Evolutionary conservation across 1,139 yeast species (phyloP), one percentile per base, ranked within the genome.

Genomic region (Candida glucosophila): DNA sequence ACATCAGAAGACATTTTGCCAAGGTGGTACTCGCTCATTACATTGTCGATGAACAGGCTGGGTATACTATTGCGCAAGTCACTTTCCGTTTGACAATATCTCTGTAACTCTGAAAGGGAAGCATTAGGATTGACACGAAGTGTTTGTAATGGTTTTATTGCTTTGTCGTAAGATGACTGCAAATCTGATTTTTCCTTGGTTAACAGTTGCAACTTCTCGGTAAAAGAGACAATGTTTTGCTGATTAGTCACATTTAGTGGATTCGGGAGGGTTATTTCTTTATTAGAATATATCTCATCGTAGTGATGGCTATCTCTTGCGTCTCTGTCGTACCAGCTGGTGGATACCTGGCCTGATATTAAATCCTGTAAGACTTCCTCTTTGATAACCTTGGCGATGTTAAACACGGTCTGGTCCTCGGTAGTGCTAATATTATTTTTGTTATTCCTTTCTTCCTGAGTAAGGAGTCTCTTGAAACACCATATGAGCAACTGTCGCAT

Each of bases 401-500:
- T 67, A 12, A 56, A 40, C 7, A 63, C 69, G 3, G 70, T 65
- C 26, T 48, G 50, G 26, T 53, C 61, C 22, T 58, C 62, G 2
- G 44, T 25, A 7, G 30, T 35, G 9, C 32, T 25, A 11, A 31
- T 46, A 14, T 37, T 37, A 15, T 39, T 39, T 24, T 40, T 41
- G 19, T 44, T 41, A 24, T 52, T 50, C 15, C 46, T 43, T 5
- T 56, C 60, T 17, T 64, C 67, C 23, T 55, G 40, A 17, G 61
- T 65, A 20, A 68, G 40, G 20, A 56, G 55, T 31, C 77, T 61
- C 32, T 70, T 70, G 17, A 77, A 59, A 30, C 82, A 73, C 93
- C 92, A 80, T 4, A 73, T 59, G 27, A 81, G 46, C 12, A 82
- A 47, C 42, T 78, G 86, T 35, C 78, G 63, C 78, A 81, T 73